These are phyloP conservation scores for Saccharata proteae DNA, from an alignment of 2,329 filamentous ascomycete species.

Conservation along the genomic window DNA sequence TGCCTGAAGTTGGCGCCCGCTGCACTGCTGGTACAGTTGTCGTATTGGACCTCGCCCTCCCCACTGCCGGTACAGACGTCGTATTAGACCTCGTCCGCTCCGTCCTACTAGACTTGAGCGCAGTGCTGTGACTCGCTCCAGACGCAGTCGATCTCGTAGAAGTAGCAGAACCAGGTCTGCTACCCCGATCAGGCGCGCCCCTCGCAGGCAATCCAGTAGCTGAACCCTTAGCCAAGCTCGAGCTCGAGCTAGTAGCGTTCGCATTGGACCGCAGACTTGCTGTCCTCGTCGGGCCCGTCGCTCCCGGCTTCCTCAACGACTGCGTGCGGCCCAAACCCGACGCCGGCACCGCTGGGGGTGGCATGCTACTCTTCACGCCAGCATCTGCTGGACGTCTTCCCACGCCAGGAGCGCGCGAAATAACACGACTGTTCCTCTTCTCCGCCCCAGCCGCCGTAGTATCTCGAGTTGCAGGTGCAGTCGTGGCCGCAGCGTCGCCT, in stretches of 20 bases:
- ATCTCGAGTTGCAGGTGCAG: too few relatives aligned
- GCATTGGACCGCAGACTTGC: constrained; percentile 5
- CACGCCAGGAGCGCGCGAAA: too few relatives aligned
- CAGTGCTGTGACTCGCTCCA: background rate
- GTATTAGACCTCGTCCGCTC: constrained; percentile 6
- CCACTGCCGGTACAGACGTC: background rate
- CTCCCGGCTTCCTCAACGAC: constrained; percentile 3
- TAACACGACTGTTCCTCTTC: too few relatives aligned
- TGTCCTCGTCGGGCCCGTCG: background rate
- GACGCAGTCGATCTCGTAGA: background rate
- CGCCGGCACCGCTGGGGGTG: constrained; percentile 1
- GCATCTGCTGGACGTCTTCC: too few relatives aligned
- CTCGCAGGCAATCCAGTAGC: too few relatives aligned
- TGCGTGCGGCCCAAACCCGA: constrained; percentile 5
- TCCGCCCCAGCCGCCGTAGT: too few relatives aligned
- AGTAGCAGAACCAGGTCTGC: constrained; percentile 2
- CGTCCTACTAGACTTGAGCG: background rate
- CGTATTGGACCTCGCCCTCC: constrained; percentile 1
- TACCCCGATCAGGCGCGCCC: background rate
- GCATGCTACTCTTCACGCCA: background rate
- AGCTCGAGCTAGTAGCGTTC: too few relatives aligned
- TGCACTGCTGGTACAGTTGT: background rate
- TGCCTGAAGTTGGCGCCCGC: background rate
- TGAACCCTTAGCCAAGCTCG: too few relatives aligned
- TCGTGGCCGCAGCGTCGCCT: too few relatives aligned